Conservation (phyloP, 1,139 yeast species). For the Magnusiomyces tetraspermus region DNA sequence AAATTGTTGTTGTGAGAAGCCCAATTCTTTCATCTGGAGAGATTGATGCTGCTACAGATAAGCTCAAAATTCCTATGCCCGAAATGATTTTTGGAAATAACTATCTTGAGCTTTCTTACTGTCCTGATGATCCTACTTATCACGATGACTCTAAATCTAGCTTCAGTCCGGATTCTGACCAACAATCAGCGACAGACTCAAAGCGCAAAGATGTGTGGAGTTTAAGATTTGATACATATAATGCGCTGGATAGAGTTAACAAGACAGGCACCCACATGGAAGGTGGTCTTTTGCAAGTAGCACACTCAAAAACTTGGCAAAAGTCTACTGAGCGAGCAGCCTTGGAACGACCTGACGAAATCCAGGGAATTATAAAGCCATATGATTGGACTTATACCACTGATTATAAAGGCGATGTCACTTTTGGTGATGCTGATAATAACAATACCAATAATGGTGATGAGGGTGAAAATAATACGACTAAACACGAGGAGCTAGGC, state of each 20-base stretch:
- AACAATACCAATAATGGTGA: constrained; percentile 8
- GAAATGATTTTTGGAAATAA: constrained; percentile 98
- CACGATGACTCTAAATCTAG: neutral
- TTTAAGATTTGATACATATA: constrained; percentile 64
- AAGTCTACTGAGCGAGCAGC: constrained; percentile 42
- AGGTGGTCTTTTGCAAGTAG: constrained; percentile 51
- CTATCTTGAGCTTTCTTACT: constrained; percentile 32
- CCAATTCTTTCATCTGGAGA: constrained; percentile 73
- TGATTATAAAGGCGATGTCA: constrained; percentile 54
- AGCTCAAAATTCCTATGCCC: constrained; percentile 73
- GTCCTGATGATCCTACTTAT: constrained; percentile 16
- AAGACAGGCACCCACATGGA: constrained; percentile 35
- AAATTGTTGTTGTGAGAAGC: constrained; percentile 56
- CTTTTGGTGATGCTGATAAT: neutral
- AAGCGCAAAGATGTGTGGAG: constrained; percentile 38
- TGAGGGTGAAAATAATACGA: constrained; percentile 17
- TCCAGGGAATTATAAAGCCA: constrained; percentile 57
- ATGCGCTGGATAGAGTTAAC: constrained; percentile 64
- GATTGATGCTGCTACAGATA: constrained; percentile 56
- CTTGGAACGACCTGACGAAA: constrained; percentile 27
- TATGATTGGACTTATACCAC: constrained; percentile 97
- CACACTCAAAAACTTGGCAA: constrained; percentile 86
- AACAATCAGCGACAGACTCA: constrained; percentile 16
- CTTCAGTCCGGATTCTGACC: neutral
- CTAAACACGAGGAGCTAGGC: too few relatives aligned